Evolutionary conservation across 495 filamentous ascomycete genomes (phyloP).

Genomic region (Acidiella bohemica): DNA sequence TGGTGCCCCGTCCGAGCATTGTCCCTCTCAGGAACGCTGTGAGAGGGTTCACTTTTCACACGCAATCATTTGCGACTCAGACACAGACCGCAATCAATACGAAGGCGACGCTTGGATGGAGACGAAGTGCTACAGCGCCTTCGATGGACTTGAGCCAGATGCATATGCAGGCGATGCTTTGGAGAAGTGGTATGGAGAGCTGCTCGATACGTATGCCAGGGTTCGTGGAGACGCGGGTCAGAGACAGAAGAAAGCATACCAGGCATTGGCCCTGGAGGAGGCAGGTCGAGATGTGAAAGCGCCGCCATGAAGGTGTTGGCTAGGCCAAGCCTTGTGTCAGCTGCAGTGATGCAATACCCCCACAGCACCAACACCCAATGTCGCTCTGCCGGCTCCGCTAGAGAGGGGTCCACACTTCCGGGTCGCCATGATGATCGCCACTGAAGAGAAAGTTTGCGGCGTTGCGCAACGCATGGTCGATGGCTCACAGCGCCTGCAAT

Average conservation of each 20-base stretch:
- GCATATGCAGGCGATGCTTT: not conserved
- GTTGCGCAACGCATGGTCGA: too few relatives aligned
- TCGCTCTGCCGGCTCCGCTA: too few relatives aligned
- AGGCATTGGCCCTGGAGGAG: too few relatives aligned
- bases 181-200: not conserved
- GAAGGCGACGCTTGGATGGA: conserved; percentile 1
- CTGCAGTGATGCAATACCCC: too few relatives aligned
- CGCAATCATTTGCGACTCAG: not conserved
- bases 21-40: not conserved
- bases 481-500: too few relatives aligned
- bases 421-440: too few relatives aligned
- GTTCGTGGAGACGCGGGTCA: not conserved
- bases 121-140: not conserved
- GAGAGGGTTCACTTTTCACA: not conserved
- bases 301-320: too few relatives aligned
- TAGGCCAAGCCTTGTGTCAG: too few relatives aligned
- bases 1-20: not conserved
- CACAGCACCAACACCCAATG: too few relatives aligned
- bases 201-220: not conserved
- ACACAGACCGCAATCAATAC: not conserved
- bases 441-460: too few relatives aligned
- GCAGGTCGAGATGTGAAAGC: too few relatives aligned
- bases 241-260: not conserved
- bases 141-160: not conserved
- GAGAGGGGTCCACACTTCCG: too few relatives aligned